These are phyloP conservation scores for Calonectria pseudoturangicola DNA, from an alignment of 2,329 filamentous ascomycete species.

Conservation along the genomic window DNA sequence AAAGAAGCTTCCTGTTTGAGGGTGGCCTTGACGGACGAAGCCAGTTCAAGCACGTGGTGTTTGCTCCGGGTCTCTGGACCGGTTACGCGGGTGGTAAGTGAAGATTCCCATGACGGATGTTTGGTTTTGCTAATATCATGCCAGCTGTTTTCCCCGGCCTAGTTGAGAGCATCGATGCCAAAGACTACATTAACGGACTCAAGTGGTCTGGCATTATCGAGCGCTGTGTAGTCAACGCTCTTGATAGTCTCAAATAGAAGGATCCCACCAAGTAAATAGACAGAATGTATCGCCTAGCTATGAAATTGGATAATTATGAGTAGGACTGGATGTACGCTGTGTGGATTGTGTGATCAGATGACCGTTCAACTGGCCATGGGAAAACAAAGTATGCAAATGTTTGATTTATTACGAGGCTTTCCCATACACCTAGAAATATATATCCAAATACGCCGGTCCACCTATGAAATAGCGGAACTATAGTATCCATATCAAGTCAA, in stretches of 20 bases:
- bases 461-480: neutral
- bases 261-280: no score
- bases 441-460: conserved; percentile 14
- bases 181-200: conserved; percentile 74
- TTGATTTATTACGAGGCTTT: conserved; percentile 5
- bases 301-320: no score
- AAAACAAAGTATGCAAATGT: neutral
- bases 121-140: conserved; percentile 16
- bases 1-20: conserved; percentile 85
- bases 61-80: conserved; percentile 93
- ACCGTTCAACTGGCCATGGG: neutral
- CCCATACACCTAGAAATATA: neutral
- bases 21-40: conserved; percentile 84
- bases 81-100: conserved; percentile 86
- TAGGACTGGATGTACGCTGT: no score
- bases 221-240: conserved; percentile 68
- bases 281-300: no score
- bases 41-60: conserved; percentile 98
- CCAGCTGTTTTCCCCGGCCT: conserved; percentile 77
- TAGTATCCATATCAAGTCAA: conserved; percentile 5
- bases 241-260: conserved; percentile 59
- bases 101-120: neutral
- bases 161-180: conserved; percentile 76
- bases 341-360: neutral
- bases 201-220: conserved; percentile 78